A percentile compares a stretch with the other conserved stretches of the same genome.
phyloP scores from a whole-genome alignment of 805 yeast genomes.

The Dipodascus geniculatus region DNA sequence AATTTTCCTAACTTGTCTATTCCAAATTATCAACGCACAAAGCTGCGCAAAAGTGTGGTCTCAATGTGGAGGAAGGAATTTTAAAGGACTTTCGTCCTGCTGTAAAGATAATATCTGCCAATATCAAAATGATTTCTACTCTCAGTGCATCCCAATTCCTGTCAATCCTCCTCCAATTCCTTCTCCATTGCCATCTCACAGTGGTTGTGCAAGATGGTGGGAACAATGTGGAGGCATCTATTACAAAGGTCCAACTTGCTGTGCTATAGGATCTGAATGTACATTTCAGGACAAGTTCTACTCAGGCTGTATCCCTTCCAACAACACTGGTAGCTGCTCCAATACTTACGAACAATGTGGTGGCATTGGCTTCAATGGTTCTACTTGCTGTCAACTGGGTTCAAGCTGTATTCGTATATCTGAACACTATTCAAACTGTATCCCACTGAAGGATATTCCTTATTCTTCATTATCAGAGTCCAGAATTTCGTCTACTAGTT shows the following conservation, averaged over 20 bases:
- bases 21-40: too few relatives aligned
- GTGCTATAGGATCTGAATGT: neutral
- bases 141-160: neutral
- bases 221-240: neutral
- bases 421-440: neutral
- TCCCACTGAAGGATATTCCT: neutral
- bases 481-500: neutral
- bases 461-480: neutral
- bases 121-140: neutral
- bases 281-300: neutral
- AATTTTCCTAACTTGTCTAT: too few relatives aligned
- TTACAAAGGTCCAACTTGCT: neutral
- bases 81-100: neutral
- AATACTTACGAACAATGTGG: neutral
- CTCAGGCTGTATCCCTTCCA: neutral
- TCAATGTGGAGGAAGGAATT: neutral
- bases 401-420: neutral
- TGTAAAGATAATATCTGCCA: neutral
- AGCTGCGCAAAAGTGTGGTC: neutral
- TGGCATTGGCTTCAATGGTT: neutral
- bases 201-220: neutral
- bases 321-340: neutral
- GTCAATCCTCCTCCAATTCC: neutral
- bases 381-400: constrained; percentile 1
- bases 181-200: too few relatives aligned